Percentiles rank a stretch among this genome's conserved stretches.
Conservation (phyloP, 495 filamentous ascomycete genomes). For the Tetracladium setigerum region DNA sequence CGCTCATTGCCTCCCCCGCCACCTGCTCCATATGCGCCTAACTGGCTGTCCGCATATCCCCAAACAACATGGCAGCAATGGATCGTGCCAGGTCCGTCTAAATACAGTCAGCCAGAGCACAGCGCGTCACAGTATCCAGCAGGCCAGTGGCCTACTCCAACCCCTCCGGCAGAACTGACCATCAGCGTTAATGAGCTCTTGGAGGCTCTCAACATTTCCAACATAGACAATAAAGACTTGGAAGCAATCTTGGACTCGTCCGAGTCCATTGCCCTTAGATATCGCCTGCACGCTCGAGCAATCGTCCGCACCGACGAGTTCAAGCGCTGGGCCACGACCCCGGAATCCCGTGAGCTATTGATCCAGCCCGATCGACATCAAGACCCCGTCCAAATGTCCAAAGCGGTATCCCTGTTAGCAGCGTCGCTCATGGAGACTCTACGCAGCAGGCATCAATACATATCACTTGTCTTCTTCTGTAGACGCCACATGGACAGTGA, state of each 20-base stretch:
- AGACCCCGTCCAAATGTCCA: not conserved
- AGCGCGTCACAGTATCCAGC: no score
- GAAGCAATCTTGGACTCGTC: not conserved
- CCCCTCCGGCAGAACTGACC: no score
- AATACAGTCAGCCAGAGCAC: no score
- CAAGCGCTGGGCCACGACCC: not conserved
- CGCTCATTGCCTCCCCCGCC: no score
- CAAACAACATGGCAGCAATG: no score
- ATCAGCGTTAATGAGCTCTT: no score
- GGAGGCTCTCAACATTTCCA: not conserved
- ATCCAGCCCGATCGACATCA: not conserved
- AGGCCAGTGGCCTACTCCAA: no score
- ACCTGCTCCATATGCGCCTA: no score
- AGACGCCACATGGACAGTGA: not conserved
- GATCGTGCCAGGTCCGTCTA: no score
- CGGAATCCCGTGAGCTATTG: not conserved
- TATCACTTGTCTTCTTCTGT: constrained; percentile 2
- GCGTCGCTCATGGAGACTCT: not conserved
- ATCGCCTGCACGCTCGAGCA: not conserved
- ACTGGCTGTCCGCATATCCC: no score
- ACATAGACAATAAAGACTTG: not conserved
- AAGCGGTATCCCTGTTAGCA: not conserved
- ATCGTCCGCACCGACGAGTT: not conserved
- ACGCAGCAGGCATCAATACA: not conserved
- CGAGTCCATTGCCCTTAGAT: not conserved